Base-by-base conservation (phyloP, 352 stramenopile genomes). In the Globisporangium echinulatum region DNA sequence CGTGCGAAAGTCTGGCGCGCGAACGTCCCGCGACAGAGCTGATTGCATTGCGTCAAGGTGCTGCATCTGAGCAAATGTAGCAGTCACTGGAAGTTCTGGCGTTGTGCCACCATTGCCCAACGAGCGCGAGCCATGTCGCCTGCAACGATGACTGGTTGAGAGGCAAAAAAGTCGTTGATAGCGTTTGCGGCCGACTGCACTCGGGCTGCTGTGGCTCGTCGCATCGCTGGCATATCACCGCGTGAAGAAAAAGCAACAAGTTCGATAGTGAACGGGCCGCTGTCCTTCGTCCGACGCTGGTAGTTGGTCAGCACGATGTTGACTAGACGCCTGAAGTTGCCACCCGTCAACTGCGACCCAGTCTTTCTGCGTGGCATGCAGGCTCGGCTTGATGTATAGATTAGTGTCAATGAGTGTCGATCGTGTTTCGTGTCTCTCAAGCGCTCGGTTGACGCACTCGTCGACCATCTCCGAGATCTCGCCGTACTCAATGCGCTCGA, bases 101-200 rank as follows among this genome's bases (percentile, higher is more conserved):
- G 50, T 15, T 4, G 11, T 40, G 36, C 49, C 58, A 5, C 55
- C 58, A 11, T 53, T 0, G 54, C 49, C 49, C 54, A 66, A 36
- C 58, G 59, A 6, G 63, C 65, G 7, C 33, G 58, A 15, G 54
- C 48, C 19, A 66, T 61, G 5, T 66, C 49, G 1, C 59, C 63
- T 43, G 56, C 58, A 33, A 56, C 47, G 1, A 69, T 37, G 1
- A 61, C 52, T 10, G 43, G 7, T 1, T 17, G n/a, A 19, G 46
- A 33, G 15, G 7, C 5, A 5, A 50, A 14, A 33, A 36, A 50
- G 5, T 13, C 46, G 8, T 36, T 15, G 15, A 50, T 50, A 7
- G 46, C 17, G 7, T 11, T 13, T 2, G 46, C n/a, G 11, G n/a
- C 4, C 6, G 46, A 7, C 7, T 50, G 46, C 5, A 49, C 8